Percentiles rank a stretch among this genome's conserved stretches.
Evolutionary conservation across 2,329 filamentous ascomycete genomes (phyloP).

Genomic region (Kalmusia sp.): DNA sequence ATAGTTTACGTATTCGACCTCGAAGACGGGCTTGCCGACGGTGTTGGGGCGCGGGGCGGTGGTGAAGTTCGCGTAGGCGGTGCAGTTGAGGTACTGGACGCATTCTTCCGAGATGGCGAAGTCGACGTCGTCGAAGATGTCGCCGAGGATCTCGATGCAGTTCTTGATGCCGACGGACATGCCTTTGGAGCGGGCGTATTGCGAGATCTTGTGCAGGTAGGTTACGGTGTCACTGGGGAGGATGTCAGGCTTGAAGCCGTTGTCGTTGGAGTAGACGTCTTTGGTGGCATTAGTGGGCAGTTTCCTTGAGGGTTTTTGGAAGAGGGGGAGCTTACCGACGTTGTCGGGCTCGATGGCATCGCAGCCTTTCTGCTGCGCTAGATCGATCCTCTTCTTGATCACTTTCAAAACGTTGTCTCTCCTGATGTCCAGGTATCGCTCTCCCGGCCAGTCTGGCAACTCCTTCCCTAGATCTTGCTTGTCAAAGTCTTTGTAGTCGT

Average conservation of each 20-base stretch:
- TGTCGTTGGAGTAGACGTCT: slow-evolving; percentile 32
- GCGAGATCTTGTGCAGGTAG: slow-evolving; percentile 27
- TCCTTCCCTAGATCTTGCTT: slow-evolving; percentile 22
- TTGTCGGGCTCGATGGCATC: slow-evolving; percentile 49
- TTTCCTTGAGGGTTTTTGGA: not conserved
- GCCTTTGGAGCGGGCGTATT: slow-evolving; percentile 22
- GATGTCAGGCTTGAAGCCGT: slow-evolving; percentile 27
- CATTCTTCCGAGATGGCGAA: slow-evolving; percentile 35
- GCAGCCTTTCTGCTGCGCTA: slow-evolving; percentile 40
- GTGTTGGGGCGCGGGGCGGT: slow-evolving; percentile 21
- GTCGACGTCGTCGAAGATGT: slow-evolving; percentile 30
- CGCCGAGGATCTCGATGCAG: slow-evolving; percentile 31
- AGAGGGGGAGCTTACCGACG: slow-evolving; percentile 24
- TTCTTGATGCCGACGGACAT: slow-evolving; percentile 35
- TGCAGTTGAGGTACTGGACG: slow-evolving; percentile 29
- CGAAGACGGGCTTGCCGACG: slow-evolving; percentile 29
- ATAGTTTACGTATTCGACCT: slow-evolving; percentile 33
- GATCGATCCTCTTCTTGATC: slow-evolving; percentile 32
- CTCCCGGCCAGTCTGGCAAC: slow-evolving; percentile 31
- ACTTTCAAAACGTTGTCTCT: slow-evolving; percentile 28
- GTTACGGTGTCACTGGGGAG: slow-evolving; percentile 22
- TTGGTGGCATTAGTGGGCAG: not conserved
- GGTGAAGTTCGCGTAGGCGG: slow-evolving; percentile 29
- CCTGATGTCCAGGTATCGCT: slow-evolving; percentile 31
- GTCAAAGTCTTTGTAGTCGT: slow-evolving; percentile 29